phyloP scores from a whole-genome alignment of 2,329 filamentous ascomycete species.

The Clonostachys rosea region DNA sequence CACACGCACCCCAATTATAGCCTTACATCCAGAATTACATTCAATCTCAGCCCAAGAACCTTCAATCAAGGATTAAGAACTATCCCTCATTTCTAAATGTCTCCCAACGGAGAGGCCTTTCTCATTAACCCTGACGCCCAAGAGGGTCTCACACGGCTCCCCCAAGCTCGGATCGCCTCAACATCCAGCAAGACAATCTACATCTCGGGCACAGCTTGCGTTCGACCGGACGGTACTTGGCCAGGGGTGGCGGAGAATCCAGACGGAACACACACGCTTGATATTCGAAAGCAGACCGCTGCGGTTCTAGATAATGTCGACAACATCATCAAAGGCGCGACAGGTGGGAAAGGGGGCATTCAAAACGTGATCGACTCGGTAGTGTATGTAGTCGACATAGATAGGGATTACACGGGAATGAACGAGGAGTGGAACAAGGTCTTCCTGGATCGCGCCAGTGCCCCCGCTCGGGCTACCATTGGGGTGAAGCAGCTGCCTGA shows the following conservation, averaged over 20 bases:
- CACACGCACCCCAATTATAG: not conserved
- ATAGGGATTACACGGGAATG: constrained; percentile 33
- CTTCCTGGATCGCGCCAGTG: constrained; percentile 23
- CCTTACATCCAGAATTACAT: not conserved
- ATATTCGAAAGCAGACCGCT: constrained; percentile 29
- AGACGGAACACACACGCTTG: constrained; percentile 23
- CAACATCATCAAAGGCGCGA: constrained; percentile 26
- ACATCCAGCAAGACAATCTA: constrained; percentile 27
- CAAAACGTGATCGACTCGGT: constrained; percentile 30
- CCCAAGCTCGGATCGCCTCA: constrained; percentile 27
- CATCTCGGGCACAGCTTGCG: constrained; percentile 28
- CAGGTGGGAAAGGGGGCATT: constrained; percentile 24
- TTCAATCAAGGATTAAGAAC: not conserved
- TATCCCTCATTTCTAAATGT: constrained; percentile 10
- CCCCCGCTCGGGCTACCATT: constrained; percentile 27
- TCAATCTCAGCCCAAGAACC: not conserved
- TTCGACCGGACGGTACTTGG: constrained; percentile 23
- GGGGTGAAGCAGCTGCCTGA: constrained; percentile 21
- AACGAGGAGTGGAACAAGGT: constrained; percentile 41
- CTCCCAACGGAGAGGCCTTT: constrained; percentile 24
- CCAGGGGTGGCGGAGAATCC: constrained; percentile 25
- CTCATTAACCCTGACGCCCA: constrained; percentile 20
- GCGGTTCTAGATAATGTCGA: constrained; percentile 29
- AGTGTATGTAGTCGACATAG: constrained; percentile 34
- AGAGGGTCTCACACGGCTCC: constrained; percentile 17